Evolutionary conservation across 257 asterid genomes (phyloP).

Genomic region (Solanum medicagineum): DNA sequence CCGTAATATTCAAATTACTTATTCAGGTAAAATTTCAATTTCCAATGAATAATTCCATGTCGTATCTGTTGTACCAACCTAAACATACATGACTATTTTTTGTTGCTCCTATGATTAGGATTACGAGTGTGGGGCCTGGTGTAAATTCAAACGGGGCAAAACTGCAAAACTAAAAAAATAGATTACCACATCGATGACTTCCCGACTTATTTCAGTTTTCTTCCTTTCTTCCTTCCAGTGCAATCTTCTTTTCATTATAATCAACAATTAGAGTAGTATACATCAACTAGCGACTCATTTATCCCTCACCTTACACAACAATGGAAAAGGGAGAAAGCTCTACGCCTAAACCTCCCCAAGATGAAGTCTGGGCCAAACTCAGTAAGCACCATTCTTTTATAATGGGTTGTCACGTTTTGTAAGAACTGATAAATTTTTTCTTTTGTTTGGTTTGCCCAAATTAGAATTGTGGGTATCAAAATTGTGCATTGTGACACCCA

Average conservation of each 20-base stretch:
- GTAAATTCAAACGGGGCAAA: not conserved
- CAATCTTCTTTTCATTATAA: not conserved
- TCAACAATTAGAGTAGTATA: not conserved
- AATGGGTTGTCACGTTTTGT: not conserved
- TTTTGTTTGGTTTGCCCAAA: not conserved
- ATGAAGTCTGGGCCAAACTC: slow-evolving; percentile 69
- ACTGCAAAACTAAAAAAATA: not conserved
- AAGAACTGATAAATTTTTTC: not conserved
- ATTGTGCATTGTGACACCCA: not conserved
- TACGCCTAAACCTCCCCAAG: slow-evolving; percentile 16
- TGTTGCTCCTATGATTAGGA: not conserved
- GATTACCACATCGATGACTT: not conserved
- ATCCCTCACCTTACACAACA: not conserved
- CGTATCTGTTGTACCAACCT: not conserved
- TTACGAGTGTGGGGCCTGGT: not conserved
- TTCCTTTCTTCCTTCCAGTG: not conserved
- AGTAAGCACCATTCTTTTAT: slow-evolving; percentile 21
- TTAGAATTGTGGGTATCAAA: not conserved
- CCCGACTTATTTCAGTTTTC: not conserved
- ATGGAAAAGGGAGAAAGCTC: slow-evolving; percentile 79
- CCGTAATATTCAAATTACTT: not conserved
- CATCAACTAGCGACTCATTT: not conserved
- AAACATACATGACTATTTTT: not conserved
- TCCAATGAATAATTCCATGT: not conserved
- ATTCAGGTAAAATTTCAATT: not conserved